Base-by-base conservation (phyloP, 1,139 yeast genomes). In the Nakaseomyces sp. region DNA sequence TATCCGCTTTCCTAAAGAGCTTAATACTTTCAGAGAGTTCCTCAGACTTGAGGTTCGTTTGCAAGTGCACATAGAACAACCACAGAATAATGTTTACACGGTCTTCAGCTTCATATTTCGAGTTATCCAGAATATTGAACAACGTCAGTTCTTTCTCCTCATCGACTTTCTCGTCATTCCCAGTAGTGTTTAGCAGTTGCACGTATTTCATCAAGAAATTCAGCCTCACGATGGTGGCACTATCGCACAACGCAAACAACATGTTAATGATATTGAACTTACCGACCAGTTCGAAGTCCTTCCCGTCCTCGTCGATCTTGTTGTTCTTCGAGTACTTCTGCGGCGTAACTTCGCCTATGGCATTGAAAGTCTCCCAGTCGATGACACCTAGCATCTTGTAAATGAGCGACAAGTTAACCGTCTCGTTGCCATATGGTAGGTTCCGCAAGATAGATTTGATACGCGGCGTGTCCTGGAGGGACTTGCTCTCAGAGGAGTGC, bases 401-500 rank as follows among this genome's bases (percentile, higher is more conserved):
- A 26, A 73, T 72, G 37, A 84, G 60, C 2, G 74, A 68, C 38
- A 35, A 22, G 28, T 35, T 20, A 13, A 35, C 18, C 4, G 38
- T 20, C 18, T 74, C 77, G 15, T 72, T 69, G 7, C 79, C 65
- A 5, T 55, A 40, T 0, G 64, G 58, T 24, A 61, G 39, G 12
- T 95, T 93, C 64, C 89, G 89, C 52, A 91, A 66, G 18, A 91
- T 89, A 0, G 94, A 81, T 61, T 91, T 91, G 50, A 91, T 72
- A 45, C 97, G 70, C 5, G 97, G 97, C 0, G 97, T 93, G 61
- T 91, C 98, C 64, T 91, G 97, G 37, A 91, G 69, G 45, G 88
- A 93, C 60, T 84, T 86, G 41, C 79, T 72, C 7, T 64, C 59
- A 10, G 82, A 76, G 50, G 76, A 77, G 2, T 81, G 31, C 15